A percentile compares a stretch with the other conserved stretches of the same genome.
Evolutionary conservation across 345 rosid genomes (phyloP).

Genomic region (Gossypium turneri): DNA sequence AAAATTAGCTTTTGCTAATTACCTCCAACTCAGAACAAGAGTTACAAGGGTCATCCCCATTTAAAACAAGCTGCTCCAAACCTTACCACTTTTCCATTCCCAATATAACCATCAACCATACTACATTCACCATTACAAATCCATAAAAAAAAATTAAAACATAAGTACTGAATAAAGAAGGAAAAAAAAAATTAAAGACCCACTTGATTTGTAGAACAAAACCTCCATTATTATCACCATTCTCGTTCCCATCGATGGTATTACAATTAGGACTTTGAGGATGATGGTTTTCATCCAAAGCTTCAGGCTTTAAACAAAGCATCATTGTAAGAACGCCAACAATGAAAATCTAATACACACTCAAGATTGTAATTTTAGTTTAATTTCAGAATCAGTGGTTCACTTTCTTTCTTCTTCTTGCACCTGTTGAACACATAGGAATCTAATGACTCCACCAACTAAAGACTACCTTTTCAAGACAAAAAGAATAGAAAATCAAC

Average conservation of each 20-base stretch:
- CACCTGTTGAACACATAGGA: neutral
- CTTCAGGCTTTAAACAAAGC: slow-evolving; percentile 59
- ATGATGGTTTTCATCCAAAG: slow-evolving; percentile 43
- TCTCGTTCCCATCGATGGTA: slow-evolving; percentile 11
- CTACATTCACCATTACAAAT: neutral
- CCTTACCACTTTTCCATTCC: slow-evolving; percentile 44
- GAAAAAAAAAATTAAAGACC: neutral
- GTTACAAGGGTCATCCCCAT: slow-evolving; percentile 48
- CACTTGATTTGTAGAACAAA: slow-evolving; percentile 51
- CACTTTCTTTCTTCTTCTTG: neutral
- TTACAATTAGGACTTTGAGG: slow-evolving; percentile 18
- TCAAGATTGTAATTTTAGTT: neutral
- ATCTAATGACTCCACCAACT: neutral
- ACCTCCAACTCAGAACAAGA: slow-evolving; percentile 51
- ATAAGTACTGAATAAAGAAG: neutral
- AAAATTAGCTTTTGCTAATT: slow-evolving; percentile 8
- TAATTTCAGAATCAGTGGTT: neutral
- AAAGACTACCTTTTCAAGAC: neutral
- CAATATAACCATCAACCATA: slow-evolving; percentile 22
- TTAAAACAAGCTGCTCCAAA: slow-evolving; percentile 43
- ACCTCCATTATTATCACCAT: slow-evolving; percentile 18
- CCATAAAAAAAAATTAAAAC: neutral
- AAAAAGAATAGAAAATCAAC: neutral
- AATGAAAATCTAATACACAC: neutral
- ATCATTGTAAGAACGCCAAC: slow-evolving; percentile 18